Conservation (phyloP, 345 rosid species). For the Citrus glauca region DNA sequence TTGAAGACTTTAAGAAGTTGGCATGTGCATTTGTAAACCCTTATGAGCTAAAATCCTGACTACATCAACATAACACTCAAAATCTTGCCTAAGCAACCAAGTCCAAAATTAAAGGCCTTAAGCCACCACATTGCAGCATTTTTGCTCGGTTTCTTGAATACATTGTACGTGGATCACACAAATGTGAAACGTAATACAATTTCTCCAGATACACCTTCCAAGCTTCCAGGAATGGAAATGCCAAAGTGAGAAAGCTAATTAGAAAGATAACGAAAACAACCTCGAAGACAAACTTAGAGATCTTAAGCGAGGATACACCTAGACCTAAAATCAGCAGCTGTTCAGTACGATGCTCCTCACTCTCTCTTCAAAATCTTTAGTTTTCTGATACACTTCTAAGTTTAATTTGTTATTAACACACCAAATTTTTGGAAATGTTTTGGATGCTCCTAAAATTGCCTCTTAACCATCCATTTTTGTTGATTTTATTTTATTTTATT, state of each 20-base stretch:
- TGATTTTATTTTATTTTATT: too few species aligned
- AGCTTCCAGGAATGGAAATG: slow-evolving; percentile 37
- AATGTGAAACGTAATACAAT: slow-evolving; percentile 35
- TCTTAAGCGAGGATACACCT: too few species aligned
- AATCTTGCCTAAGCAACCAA: slow-evolving; percentile 39
- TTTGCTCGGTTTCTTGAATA: slow-evolving; percentile 4
- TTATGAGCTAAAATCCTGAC: slow-evolving; percentile 33
- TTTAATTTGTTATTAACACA: too few species aligned
- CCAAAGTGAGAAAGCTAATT: not conserved
- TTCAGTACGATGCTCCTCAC: too few species aligned
- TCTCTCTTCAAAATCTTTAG: too few species aligned
- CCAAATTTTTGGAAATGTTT: too few species aligned
- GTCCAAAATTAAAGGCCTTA: slow-evolving; percentile 21
- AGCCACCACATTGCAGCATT: slow-evolving; percentile 30
- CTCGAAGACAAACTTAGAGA: too few species aligned
- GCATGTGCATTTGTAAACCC: slow-evolving; percentile 29
- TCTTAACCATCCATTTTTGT: too few species aligned
- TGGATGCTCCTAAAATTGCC: too few species aligned
- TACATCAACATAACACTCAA: slow-evolving; percentile 26
- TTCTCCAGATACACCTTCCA: slow-evolving; percentile 43
- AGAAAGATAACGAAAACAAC: too few species aligned
- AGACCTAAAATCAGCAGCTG: too few species aligned
- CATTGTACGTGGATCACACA: slow-evolving; percentile 46
- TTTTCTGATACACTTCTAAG: too few species aligned
- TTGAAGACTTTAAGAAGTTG: slow-evolving; percentile 39